A percentile compares a stretch with the other conserved stretches of the same genome.
These are phyloP conservation scores for Nothophaeocryptopus gaeumannii DNA, from an alignment of 2,329 filamentous ascomycete species.

Conservation along the genomic window DNA sequence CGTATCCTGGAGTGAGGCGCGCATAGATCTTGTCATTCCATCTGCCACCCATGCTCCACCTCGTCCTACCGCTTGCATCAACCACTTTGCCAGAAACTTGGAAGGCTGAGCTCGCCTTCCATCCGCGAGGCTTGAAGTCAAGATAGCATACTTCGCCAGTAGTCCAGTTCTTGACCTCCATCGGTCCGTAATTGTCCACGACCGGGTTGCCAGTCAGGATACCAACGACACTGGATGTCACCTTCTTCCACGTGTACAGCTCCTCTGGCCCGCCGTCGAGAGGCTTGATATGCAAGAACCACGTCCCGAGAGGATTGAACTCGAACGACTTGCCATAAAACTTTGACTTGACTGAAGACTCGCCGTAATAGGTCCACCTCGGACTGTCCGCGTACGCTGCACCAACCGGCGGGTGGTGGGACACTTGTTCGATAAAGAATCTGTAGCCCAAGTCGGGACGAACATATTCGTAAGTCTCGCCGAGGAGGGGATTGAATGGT, in stretches of 20 bases:
- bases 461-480: constrained; percentile 95
- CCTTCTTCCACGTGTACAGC: constrained; percentile 98
- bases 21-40: constrained; percentile 99
- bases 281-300: constrained; percentile 86
- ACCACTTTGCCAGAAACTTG: constrained; percentile 83
- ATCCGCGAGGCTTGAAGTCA: constrained; percentile 92
- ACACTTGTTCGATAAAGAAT: constrained; percentile 98
- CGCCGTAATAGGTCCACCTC: constrained; percentile 94
- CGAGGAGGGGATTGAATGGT: constrained; percentile 93
- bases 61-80: constrained; percentile 73
- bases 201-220: constrained; percentile 96
- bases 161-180: constrained; percentile 97
- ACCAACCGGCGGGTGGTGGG: constrained; percentile 92
- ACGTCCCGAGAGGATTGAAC: constrained; percentile 92
- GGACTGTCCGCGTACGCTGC: constrained; percentile 89
- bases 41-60: constrained; percentile 85
- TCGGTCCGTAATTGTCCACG: constrained; percentile 95
- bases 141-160: constrained; percentile 86
- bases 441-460: constrained; percentile 95
- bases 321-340: constrained; percentile 98
- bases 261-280: constrained; percentile 65
- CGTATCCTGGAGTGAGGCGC: constrained; percentile 84
- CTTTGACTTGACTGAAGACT: constrained; percentile 91
- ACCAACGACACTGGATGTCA: constrained; percentile 93
- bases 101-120: constrained; percentile 91